phyloP scores from a whole-genome alignment of 2,329 filamentous ascomycete genomes.

The Microdochium paspali region DNA sequence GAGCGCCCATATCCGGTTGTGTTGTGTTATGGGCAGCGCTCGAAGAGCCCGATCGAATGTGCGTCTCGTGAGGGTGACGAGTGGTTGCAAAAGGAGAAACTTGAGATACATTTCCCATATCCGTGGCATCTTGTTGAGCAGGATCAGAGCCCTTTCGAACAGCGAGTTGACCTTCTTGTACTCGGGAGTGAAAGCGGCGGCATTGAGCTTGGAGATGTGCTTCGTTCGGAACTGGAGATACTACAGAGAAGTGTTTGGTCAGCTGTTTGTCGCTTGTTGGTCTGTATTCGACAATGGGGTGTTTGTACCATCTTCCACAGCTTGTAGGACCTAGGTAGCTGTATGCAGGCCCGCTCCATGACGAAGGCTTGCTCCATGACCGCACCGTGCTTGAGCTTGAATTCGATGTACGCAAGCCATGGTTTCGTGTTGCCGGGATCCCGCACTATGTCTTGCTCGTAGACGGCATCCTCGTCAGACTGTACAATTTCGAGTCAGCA shows the following conservation, averaged over 20 bases:
- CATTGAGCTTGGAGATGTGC: slow-evolving; percentile 74
- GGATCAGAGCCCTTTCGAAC: slow-evolving; percentile 83
- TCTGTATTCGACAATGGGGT: too few relatives aligned
- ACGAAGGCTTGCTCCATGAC: slow-evolving; percentile 76
- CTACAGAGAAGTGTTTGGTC: too few relatives aligned
- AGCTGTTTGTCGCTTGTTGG: too few relatives aligned
- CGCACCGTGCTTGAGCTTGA: slow-evolving; percentile 80
- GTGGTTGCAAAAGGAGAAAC: slow-evolving; percentile 85
- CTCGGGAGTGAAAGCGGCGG: slow-evolving; percentile 68
- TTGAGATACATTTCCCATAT: slow-evolving; percentile 98
- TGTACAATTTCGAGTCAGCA: slow-evolving; percentile 23
- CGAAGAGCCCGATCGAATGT: slow-evolving; percentile 89
- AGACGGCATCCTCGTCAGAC: slow-evolving; percentile 83
- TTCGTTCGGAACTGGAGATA: slow-evolving; percentile 80
- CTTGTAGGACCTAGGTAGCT: slow-evolving; percentile 92
- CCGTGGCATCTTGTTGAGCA: slow-evolving; percentile 96
- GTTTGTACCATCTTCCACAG: slow-evolving; percentile 80
- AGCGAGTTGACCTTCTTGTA: slow-evolving; percentile 91
- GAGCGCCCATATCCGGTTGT: slow-evolving; percentile 88
- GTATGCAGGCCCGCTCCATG: slow-evolving; percentile 82
- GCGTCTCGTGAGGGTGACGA: slow-evolving; percentile 75
- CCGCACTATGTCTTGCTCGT: slow-evolving; percentile 91
- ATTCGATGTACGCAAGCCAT: slow-evolving; percentile 89
- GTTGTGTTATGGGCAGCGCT: slow-evolving; percentile 87
- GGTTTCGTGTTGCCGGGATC: slow-evolving; percentile 81